Percentiles rank a stretch among this genome's conserved stretches.
phyloP scores from a whole-genome alignment of 2,329 filamentous ascomycete species.

The Monilinia vaccinii-corymbosi region DNA sequence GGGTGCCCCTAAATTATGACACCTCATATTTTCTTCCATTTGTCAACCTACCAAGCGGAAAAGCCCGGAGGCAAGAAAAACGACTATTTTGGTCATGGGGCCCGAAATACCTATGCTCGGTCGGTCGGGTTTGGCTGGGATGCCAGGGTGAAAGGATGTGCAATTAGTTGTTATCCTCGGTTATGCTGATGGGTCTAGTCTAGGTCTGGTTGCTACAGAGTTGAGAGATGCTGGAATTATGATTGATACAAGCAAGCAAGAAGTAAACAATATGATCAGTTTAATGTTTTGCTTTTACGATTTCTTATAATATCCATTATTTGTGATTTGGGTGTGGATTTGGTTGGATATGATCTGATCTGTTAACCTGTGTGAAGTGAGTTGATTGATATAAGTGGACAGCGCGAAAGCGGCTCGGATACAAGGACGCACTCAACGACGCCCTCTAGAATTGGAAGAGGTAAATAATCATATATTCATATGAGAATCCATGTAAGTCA shows the following conservation, averaged over 20 bases:
- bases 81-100: not conserved
- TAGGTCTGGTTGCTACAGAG: not conserved
- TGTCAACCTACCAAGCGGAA: not conserved
- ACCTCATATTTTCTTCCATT: not conserved
- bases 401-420: not conserved
- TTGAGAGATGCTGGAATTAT: not conserved
- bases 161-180: not conserved
- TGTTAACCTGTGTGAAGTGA: not conserved
- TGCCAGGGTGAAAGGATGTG: not conserved
- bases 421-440: not conserved
- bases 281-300: not conserved
- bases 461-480: not conserved
- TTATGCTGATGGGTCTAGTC: not conserved
- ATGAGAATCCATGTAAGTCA: not conserved
- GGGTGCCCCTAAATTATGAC: not conserved
- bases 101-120: not conserved
- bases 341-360: not conserved
- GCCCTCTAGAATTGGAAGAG: not conserved
- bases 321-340: too few species aligned
- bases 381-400: not conserved
- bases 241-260: not conserved
- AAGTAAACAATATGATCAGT: not conserved
- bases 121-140: not conserved
- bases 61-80: not conserved
- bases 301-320: not conserved